A percentile compares a stretch with the other conserved stretches of the same genome.
These are phyloP conservation scores for Cercophora sp. DNA, from an alignment of 495 filamentous ascomycete genomes.

Conservation along the genomic window DNA sequence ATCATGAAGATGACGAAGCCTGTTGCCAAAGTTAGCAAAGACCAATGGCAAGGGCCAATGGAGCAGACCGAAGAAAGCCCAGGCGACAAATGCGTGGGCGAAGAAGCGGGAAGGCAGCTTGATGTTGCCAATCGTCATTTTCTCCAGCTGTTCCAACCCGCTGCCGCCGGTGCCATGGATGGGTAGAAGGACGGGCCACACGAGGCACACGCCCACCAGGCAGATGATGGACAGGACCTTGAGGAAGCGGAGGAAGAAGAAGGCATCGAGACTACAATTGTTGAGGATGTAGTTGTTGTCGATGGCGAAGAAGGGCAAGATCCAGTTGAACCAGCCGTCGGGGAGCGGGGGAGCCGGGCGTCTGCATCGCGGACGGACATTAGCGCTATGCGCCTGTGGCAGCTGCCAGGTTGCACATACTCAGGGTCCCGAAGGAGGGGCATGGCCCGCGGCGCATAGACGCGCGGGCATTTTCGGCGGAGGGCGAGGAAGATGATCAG, in stretches of 20 bases:
- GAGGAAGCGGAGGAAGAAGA: slow-evolving; percentile 78
- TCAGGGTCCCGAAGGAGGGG: slow-evolving; percentile 24
- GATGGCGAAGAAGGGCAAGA: slow-evolving; percentile 57
- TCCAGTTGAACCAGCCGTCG: slow-evolving; percentile 63
- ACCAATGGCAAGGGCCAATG: background rate
- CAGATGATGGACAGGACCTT: slow-evolving; percentile 65
- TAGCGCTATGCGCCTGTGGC: slow-evolving; percentile 6
- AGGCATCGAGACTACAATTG: slow-evolving; percentile 67
- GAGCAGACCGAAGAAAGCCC: slow-evolving; percentile 63
- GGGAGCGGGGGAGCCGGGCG: slow-evolving; percentile 63
- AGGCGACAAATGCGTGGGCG: slow-evolving; percentile 56
- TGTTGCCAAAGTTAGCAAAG: slow-evolving; percentile 12
- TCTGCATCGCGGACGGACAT: slow-evolving; percentile 35
- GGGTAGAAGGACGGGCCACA: slow-evolving; percentile 75
- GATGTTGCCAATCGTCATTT: slow-evolving; percentile 65
- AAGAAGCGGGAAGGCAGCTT: slow-evolving; percentile 50
- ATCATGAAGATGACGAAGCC: slow-evolving; percentile 64
- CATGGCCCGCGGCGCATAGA: slow-evolving; percentile 32
- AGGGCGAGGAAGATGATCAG: slow-evolving; percentile 27
- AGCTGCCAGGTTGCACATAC: slow-evolving; percentile 18
- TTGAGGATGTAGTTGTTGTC: slow-evolving; percentile 61
- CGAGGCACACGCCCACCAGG: slow-evolving; percentile 65
- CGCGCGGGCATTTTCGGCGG: slow-evolving; percentile 28
- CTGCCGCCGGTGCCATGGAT: slow-evolving; percentile 69
- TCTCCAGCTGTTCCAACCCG: slow-evolving; percentile 56